Conservation (phyloP, 2,329 filamentous ascomycete genomes). For the Bipolaris bicolor region DNA sequence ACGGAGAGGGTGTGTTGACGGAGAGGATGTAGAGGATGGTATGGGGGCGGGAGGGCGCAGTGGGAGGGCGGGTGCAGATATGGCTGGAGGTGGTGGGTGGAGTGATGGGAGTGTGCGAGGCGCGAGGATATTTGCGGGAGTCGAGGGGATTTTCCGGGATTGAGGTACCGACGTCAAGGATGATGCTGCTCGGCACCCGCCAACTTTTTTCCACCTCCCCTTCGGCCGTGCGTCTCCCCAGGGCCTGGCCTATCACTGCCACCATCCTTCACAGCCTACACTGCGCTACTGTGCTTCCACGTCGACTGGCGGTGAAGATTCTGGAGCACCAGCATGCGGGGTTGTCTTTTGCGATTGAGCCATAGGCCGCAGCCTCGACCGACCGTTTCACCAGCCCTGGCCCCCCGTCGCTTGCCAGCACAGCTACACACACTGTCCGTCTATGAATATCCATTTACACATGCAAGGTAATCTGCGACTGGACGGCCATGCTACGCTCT, state of each 20-base stretch:
- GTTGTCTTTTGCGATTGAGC: not conserved
- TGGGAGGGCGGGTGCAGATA: slow-evolving; percentile 18
- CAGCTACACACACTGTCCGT: not conserved
- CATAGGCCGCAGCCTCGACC: not conserved
- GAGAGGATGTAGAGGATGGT: not conserved
- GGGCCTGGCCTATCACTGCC: not conserved
- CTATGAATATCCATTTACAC: not conserved
- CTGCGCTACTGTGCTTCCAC: not conserved
- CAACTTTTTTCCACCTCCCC: slow-evolving; percentile 28
- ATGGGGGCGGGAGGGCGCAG: slow-evolving; percentile 5
- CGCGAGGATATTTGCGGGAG: slow-evolving; percentile 14
- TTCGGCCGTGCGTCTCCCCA: slow-evolving; percentile 14
- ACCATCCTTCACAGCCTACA: not conserved
- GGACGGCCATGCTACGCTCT: not conserved
- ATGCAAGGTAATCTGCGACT: slow-evolving; percentile 1
- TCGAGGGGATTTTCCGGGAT: slow-evolving; percentile 35
- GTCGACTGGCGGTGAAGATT: slow-evolving; percentile 18
- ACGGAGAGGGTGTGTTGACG: slow-evolving; percentile 2
- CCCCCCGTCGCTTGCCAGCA: not conserved
- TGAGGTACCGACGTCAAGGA: slow-evolving; percentile 27
- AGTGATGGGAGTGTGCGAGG: slow-evolving; percentile 21
- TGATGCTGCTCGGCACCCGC: slow-evolving; percentile 19
- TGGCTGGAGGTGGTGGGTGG: slow-evolving; percentile 22
- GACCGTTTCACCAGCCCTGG: slow-evolving; percentile 10
- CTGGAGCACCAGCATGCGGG: slow-evolving; percentile 11